These are phyloP conservation scores for Brassica hybrid DNA, from an alignment of 441 rosid species.

Conservation along the genomic window DNA sequence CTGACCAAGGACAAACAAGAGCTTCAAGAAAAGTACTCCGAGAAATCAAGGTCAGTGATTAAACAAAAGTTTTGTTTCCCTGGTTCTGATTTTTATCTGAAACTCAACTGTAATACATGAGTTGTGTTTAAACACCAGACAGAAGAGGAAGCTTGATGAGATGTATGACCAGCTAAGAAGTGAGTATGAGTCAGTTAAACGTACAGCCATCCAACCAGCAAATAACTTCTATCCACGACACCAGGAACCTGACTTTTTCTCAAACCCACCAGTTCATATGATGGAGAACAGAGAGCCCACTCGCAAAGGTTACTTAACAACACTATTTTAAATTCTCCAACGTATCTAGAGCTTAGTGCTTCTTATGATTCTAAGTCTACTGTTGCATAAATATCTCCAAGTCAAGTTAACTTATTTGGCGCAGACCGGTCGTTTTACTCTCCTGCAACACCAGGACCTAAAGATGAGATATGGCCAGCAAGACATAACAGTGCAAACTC, in stretches of 20 bases:
- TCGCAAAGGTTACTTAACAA: constrained; percentile 65
- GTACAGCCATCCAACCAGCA: constrained; percentile 82
- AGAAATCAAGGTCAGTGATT: constrained; percentile 74
- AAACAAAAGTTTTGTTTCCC: constrained; percentile 8
- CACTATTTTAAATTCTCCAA: constrained; percentile 17
- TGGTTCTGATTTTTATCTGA: constrained; percentile 11
- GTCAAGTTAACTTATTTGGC: constrained; percentile 72
- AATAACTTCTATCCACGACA: constrained; percentile 67
- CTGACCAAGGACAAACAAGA: constrained; percentile 91
- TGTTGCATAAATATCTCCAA: constrained; percentile 56
- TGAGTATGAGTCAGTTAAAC: constrained; percentile 76
- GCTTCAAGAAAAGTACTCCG: constrained; percentile 92
- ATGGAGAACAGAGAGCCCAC: constrained; percentile 67
- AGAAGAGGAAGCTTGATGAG: constrained; percentile 96
- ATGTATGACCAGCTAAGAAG: constrained; percentile 92
- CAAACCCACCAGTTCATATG: constrained; percentile 61
- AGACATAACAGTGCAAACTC: constrained; percentile 80
- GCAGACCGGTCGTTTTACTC: constrained; percentile 86
- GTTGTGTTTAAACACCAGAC: constrained; percentile 54
- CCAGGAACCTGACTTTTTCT: constrained; percentile 74
- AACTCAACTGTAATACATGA: constrained; percentile 27
- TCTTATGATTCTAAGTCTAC: constrained; percentile 25
- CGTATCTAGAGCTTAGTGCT: constrained; percentile 20
- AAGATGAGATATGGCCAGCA: constrained; percentile 87
- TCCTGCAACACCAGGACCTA: constrained; percentile 96